These are phyloP conservation scores for Annulohypoxylon stygium DNA, from an alignment of 495 filamentous ascomycete species.

Conservation along the genomic window DNA sequence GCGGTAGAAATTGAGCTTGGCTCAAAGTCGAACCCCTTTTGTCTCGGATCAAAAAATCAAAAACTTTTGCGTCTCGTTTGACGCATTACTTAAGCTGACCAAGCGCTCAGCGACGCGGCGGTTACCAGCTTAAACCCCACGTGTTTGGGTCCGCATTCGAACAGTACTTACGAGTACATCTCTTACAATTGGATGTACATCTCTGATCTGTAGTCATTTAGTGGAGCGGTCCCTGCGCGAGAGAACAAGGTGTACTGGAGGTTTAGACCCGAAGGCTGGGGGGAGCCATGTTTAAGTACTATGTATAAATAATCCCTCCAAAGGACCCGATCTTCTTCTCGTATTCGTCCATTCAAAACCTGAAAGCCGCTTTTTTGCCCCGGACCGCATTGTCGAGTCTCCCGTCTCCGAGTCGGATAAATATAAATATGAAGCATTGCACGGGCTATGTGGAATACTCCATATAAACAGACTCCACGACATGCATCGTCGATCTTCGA, in stretches of 20 bases:
- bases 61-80: background rate
- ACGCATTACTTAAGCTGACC: background rate
- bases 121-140: constrained; percentile 24
- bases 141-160: constrained; percentile 24
- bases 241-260: background rate
- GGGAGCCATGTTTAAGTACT: constrained; percentile 16
- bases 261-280: constrained; percentile 1
- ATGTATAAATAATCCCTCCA: constrained; percentile 29
- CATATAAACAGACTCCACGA: constrained; percentile 29
- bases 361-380: constrained; percentile 34
- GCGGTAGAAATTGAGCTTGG: constrained; percentile 23
- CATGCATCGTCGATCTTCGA: constrained; percentile 34
- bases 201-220: background rate
- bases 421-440: constrained; percentile 13
- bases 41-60: constrained; percentile 9
- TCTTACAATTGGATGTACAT: constrained; percentile 1
- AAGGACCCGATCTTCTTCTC: constrained; percentile 18
- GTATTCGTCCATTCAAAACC: constrained; percentile 25
- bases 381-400: constrained; percentile 9
- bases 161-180: background rate
- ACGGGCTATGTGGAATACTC: constrained; percentile 15
- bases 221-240: constrained; percentile 10
- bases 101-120: constrained; percentile 6
- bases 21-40: constrained; percentile 10
- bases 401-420: constrained; percentile 28